Conservation (phyloP, 495 filamentous ascomycete genomes). For the Annulohypoxylon maeteangense region DNA sequence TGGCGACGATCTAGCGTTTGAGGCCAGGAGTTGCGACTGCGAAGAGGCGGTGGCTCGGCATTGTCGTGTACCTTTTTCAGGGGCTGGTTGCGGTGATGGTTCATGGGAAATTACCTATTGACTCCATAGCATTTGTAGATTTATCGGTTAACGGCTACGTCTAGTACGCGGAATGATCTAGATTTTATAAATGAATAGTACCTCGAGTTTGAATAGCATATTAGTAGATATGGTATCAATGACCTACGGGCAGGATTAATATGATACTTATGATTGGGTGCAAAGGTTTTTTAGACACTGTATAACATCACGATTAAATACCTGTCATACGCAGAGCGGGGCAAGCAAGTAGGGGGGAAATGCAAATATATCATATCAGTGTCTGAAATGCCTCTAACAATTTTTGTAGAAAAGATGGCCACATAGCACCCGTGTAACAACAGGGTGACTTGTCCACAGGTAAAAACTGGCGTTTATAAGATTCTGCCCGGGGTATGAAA, state of each 20-base stretch:
- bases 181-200: background rate
- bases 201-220: background rate
- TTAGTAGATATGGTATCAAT: too few species aligned
- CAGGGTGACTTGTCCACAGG: background rate
- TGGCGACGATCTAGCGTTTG: background rate
- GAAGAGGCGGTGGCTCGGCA: background rate
- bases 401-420: conserved; percentile 30
- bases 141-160: background rate
- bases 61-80: background rate
- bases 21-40: background rate
- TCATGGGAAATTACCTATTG: background rate
- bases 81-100: background rate
- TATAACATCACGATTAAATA: background rate
- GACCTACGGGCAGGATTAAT: too few species aligned
- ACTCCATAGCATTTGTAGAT: background rate
- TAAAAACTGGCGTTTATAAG: conserved; percentile 25
- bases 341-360: background rate
- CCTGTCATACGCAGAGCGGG: background rate
- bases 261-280: too few species aligned
- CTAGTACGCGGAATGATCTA: background rate
- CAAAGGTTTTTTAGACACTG: too few species aligned
- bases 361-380: conserved; percentile 21
- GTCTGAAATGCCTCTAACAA: conserved; percentile 33
- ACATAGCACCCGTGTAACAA: conserved; percentile 12
- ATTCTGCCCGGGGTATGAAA: conserved; percentile 15